These are phyloP conservation scores for Quercus aquifolioides DNA, from an alignment of 306 rosid genomes.

Conservation along the genomic window DNA sequence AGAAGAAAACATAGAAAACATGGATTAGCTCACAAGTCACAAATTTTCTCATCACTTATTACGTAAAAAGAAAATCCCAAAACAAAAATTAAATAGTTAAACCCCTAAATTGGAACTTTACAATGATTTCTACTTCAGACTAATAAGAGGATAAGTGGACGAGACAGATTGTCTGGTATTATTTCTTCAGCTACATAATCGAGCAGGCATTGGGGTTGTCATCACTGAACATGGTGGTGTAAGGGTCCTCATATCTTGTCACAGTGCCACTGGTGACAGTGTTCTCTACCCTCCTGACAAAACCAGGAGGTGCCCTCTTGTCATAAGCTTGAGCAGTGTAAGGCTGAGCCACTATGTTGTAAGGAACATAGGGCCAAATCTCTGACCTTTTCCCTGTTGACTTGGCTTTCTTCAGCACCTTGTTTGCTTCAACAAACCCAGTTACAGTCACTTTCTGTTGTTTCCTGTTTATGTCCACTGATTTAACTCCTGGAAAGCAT, in stretches of 20 bases:
- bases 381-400: slow-evolving; percentile 89
- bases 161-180: neutral
- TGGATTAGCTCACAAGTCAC: slow-evolving; percentile 22
- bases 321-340: slow-evolving; percentile 76
- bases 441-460: slow-evolving; percentile 89
- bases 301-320: slow-evolving; percentile 97
- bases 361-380: slow-evolving; percentile 97
- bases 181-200: slow-evolving; percentile 52
- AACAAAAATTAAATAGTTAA: slow-evolving; percentile 12
- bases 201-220: slow-evolving; percentile 99
- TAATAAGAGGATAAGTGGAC: neutral
- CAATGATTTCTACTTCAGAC: slow-evolving; percentile 6
- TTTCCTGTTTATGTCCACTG: slow-evolving; percentile 90
- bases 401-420: slow-evolving; percentile 89
- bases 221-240: slow-evolving; percentile 86
- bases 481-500: slow-evolving; percentile 69
- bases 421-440: slow-evolving; percentile 84
- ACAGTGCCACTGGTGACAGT: slow-evolving; percentile 43
- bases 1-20: slow-evolving; percentile 22
- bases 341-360: slow-evolving; percentile 84
- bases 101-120: slow-evolving; percentile 40
- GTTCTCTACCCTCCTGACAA: slow-evolving; percentile 73
- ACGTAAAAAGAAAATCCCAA: slow-evolving; percentile 17
- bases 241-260: slow-evolving; percentile 78
- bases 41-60: slow-evolving; percentile 29